Percentiles rank a stretch among this genome's conserved stretches.
Conservation (phyloP, 805 yeast genomes). For the Candida nonsorbophila region DNA sequence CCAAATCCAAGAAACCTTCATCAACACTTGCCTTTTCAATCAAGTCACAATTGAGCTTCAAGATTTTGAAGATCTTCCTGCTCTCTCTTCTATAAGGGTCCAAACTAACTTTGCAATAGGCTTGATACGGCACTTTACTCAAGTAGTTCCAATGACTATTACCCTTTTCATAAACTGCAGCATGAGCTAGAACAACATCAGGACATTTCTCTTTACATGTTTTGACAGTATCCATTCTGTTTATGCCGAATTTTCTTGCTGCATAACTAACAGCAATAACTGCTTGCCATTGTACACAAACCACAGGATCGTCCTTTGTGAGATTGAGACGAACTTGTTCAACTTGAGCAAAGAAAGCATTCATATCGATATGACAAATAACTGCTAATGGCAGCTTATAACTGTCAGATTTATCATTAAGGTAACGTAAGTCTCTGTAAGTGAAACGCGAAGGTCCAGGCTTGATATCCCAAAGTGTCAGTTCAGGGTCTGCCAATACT, state of each 20-base stretch:
- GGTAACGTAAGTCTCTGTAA: conserved; percentile 43
- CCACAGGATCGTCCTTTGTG: conserved; percentile 71
- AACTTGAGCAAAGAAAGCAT: conserved; percentile 94
- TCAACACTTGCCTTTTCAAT: conserved; percentile 96
- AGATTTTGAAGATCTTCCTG: conserved; percentile 65
- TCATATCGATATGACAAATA: conserved; percentile 82
- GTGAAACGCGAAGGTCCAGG: conserved; percentile 38
- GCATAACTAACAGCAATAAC: conserved; percentile 89
- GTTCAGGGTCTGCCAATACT: too few species aligned
- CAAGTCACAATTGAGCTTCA: conserved; percentile 54
- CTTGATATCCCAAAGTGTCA: too few species aligned
- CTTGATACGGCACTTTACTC: conserved; percentile 52
- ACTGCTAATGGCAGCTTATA: conserved; percentile 68
- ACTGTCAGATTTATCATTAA: conserved; percentile 43
- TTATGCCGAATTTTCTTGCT: conserved; percentile 79
- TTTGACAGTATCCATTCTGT: conserved; percentile 66
- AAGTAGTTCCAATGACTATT: conserved; percentile 78
- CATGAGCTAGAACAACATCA: conserved; percentile 71
- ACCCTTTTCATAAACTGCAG: conserved; percentile 89
- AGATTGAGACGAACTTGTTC: conserved; percentile 74
- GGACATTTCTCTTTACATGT: conserved; percentile 77
- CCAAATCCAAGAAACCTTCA: conserved; percentile 85
- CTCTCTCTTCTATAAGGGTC: conserved; percentile 91
- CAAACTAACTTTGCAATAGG: conserved; percentile 72
- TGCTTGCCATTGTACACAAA: conserved; percentile 89